Percentiles rank a stretch among this genome's conserved stretches.
Evolutionary conservation across 345 rosid species (phyloP).

Genomic region (Melaleuca alternifolia): DNA sequence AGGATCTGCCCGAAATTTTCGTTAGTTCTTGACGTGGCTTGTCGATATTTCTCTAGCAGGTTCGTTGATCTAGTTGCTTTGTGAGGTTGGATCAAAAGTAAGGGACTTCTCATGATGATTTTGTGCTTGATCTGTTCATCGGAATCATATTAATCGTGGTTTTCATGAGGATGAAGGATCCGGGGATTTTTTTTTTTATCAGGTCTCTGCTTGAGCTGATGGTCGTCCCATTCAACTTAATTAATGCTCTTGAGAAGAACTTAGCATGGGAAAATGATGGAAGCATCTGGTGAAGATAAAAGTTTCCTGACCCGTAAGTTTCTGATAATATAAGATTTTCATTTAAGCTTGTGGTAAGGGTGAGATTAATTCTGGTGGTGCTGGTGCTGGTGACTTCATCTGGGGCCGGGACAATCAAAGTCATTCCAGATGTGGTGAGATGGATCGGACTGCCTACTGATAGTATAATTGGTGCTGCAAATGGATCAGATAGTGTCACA

Average conservation of each 20-base stretch:
- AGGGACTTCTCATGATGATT: background rate
- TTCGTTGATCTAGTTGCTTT: background rate
- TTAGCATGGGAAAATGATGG: background rate
- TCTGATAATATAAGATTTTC: background rate
- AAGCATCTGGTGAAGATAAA: background rate
- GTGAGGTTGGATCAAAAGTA: background rate
- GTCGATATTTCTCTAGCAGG: background rate
- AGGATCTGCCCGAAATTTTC: background rate
- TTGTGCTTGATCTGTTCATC: background rate
- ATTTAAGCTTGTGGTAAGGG: background rate
- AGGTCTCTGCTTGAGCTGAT: background rate
- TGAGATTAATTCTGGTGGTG: background rate
- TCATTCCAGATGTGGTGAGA: background rate
- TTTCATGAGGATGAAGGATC: background rate
- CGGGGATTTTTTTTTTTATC: background rate
- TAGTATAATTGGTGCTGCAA: slow-evolving; percentile 32
- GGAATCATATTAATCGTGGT: background rate
- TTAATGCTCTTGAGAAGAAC: background rate
- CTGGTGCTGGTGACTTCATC: background rate
- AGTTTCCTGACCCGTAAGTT: background rate
- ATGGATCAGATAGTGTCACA: slow-evolving; percentile 65
- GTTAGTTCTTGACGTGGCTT: background rate
- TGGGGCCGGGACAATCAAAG: background rate
- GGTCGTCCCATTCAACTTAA: background rate
- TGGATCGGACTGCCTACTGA: slow-evolving; percentile 29